A percentile compares a stretch with the other conserved stretches of the same genome.
Evolutionary conservation across 257 asterid species (phyloP).

Genomic region (Solanum sparsipilum): DNA sequence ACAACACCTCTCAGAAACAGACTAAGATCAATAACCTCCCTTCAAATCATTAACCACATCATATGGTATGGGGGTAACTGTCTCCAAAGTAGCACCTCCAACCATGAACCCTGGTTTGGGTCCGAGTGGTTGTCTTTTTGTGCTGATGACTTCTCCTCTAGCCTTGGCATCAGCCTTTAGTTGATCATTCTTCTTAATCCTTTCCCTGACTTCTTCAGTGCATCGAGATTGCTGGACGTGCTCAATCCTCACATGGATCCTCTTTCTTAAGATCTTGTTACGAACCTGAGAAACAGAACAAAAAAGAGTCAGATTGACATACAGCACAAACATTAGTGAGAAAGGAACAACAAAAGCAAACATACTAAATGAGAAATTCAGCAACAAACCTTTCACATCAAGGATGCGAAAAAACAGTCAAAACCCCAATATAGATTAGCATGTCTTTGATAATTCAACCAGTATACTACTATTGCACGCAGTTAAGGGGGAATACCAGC

Average conservation of each 20-base stretch:
- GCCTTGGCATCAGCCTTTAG: slow-evolving; percentile 65
- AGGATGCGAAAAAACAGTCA: neutral
- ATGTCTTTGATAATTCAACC: neutral
- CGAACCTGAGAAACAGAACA: slow-evolving; percentile 38
- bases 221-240: slow-evolving; percentile 69
- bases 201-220: slow-evolving; percentile 41
- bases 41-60: slow-evolving; percentile 92
- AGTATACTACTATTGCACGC: neutral
- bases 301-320: neutral
- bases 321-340: neutral
- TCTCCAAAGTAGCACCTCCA: slow-evolving; percentile 58
- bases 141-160: slow-evolving; percentile 58
- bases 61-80: slow-evolving; percentile 85
- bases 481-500: neutral
- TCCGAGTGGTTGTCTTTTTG: slow-evolving; percentile 72
- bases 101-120: slow-evolving; percentile 89
- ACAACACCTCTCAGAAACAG: neutral
- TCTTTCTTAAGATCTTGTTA: slow-evolving; percentile 50
- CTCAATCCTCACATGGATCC: slow-evolving; percentile 70
- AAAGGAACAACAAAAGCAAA: neutral
- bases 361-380: neutral
- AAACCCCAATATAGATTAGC: neutral
- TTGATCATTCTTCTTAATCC: slow-evolving; percentile 58
- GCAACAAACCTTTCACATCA: neutral
- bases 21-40: slow-evolving; percentile 56